Evolutionary conservation across 2,329 filamentous ascomycete genomes (phyloP), one percentile per base, ranked within the genome.

Genomic region (Sphaerulina populicola): DNA sequence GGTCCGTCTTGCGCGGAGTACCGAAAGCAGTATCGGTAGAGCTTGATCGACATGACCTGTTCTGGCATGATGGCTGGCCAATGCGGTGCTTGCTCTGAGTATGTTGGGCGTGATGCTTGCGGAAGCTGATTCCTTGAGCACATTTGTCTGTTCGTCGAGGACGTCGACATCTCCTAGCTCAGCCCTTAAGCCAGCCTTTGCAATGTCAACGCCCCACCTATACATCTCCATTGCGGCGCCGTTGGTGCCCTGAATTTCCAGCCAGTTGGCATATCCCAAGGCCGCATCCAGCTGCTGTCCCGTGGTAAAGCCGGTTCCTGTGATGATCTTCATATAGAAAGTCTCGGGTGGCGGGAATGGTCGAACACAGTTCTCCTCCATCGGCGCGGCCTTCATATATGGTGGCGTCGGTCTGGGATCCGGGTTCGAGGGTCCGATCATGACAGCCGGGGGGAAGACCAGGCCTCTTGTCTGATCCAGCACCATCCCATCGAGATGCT

Each of bases 381-480:
- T 77, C 0, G 88, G 85, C 0, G 85, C 77, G 50, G 76, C 74
- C 47, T 74, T 73, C 51, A 79, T 77, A 10, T 81, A 81, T 0
- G 79, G 76, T 0, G 85, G 82, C 37, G 89, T 77, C 0, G 88
- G 87, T 59, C 77, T 80, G 1, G 89, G 89, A 51, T 82, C 76
- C 0, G 87, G 88, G 66, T 96, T 96, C 3, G 86, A 88, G 0
- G 88, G 87, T 0, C 89, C 89, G 44, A 86, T 77, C 48, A 96
- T 80, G 55, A 85, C 81, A 41, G 86, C 82, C 5, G 79, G 77
- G 0, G 86, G 82, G 58, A 87, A 91, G 29, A 85, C 77, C 23
- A 85, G 70, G 38, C 77, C 76, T 56, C 81, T 76, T 7, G 77
- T 83, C 40, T 70, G 80, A 67, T 94, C 88, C 39, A 77, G 74